Conservation (phyloP, 306 rosid species). For the Vicia villosa region DNA sequence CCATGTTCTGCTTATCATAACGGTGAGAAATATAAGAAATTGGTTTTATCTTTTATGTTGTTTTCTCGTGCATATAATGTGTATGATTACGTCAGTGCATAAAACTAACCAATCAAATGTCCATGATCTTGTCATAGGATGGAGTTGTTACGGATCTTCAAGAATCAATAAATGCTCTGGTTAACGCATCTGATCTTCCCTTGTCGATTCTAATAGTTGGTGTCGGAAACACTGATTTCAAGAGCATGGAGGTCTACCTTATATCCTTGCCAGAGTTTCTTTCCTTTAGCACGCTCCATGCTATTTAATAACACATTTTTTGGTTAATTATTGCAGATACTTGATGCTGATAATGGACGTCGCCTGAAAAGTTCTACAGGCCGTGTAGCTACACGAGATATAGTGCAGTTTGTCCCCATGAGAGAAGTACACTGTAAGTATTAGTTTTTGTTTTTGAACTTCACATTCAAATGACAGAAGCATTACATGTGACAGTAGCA, state of each 20-base stretch:
- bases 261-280: background rate
- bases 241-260: slow-evolving; percentile 66
- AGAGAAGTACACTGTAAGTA: too few species aligned
- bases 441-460: background rate
- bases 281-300: slow-evolving; percentile 10
- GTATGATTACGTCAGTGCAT: background rate
- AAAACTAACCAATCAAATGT: too few species aligned
- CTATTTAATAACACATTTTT: slow-evolving; percentile 19
- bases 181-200: slow-evolving; percentile 87
- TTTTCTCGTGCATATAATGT: background rate
- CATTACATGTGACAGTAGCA: too few species aligned
- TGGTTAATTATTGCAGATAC: too few species aligned
- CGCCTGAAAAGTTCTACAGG: too few species aligned
- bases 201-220: slow-evolving; percentile 85
- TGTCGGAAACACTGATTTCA: slow-evolving; percentile 80
- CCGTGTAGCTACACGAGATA: too few species aligned
- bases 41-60: background rate
- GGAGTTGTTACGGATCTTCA: slow-evolving; percentile 87
- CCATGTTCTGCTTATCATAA: slow-evolving; percentile 71
- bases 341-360: too few species aligned
- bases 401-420: too few species aligned
- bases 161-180: slow-evolving; percentile 78
- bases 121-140: too few species aligned
- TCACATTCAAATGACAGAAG: too few species aligned
- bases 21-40: slow-evolving; percentile 48